phyloP scores from a whole-genome alignment of 1,284 basidiomycete genomes.

The Cutaneotrichosporon sp. region DNA sequence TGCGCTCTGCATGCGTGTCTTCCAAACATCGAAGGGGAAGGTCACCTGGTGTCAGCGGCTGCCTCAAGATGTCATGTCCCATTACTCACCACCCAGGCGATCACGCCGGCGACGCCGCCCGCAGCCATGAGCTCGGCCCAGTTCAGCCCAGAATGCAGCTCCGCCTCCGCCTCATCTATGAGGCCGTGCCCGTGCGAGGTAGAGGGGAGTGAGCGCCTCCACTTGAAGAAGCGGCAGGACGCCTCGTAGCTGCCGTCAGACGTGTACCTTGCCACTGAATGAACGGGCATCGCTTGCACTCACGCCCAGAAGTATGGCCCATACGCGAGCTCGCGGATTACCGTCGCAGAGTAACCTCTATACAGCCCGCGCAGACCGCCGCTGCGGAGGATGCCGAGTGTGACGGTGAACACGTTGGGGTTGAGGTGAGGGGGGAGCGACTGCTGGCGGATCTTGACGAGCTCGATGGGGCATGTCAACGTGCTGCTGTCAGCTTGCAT shows the following conservation, averaged over 20 bases:
- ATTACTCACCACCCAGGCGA: conserved; percentile 51
- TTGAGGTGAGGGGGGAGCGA: conserved; percentile 53
- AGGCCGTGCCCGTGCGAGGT: conserved; percentile 42
- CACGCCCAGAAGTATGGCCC: conserved; percentile 80
- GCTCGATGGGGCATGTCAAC: conserved; percentile 76
- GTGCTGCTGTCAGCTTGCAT: conserved; percentile 58
- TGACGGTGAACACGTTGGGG: conserved; percentile 59
- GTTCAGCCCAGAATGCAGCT: conserved; percentile 55
- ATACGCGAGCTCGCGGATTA: conserved; percentile 72
- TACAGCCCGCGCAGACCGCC: conserved; percentile 71
- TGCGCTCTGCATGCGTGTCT: conserved; percentile 74
- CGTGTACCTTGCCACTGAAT: no score
- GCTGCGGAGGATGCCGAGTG: conserved; percentile 60
- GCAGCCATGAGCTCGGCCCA: conserved; percentile 69
- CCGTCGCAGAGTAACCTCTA: conserved; percentile 70
- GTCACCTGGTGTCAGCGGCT: conserved; percentile 56
- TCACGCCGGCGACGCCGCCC: conserved; percentile 71
- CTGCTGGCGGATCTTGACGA: conserved; percentile 81
- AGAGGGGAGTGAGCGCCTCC: conserved; percentile 18
- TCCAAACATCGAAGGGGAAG: conserved; percentile 82
- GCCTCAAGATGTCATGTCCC: no score
- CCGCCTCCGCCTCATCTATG: conserved; percentile 58
- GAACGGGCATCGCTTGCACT: no score
- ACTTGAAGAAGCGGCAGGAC: conserved; percentile 63
- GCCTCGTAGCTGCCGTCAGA: conserved; percentile 64